Evolutionary conservation across 176 grass and related monocot genomes (phyloP).

Genomic region (Cenchrus purpureus): DNA sequence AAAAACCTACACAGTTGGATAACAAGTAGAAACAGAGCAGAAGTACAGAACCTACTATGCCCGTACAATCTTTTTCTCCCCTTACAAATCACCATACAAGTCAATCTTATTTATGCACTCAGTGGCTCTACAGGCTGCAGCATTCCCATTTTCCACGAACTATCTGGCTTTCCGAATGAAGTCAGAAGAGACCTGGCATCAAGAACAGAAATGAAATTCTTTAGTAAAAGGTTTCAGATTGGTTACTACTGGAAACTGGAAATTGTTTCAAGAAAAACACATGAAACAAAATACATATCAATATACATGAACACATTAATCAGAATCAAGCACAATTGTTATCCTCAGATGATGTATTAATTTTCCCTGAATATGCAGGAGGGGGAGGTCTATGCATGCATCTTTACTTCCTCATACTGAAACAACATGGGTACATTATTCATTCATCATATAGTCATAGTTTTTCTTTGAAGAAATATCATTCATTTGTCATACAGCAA

Average conservation of each 20-base stretch:
- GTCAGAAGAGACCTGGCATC: neutral
- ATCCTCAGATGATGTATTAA: neutral
- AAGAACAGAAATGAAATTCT: neutral
- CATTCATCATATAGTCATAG: neutral
- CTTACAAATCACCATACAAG: slow-evolving; percentile 10
- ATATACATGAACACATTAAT: neutral
- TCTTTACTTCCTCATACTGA: neutral
- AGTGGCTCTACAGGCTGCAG: slow-evolving; percentile 3
- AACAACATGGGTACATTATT: slow-evolving; percentile 9
- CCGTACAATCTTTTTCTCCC: neutral
- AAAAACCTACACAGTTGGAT: slow-evolving; percentile 2
- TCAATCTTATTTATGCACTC: neutral
- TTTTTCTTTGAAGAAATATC: slow-evolving; percentile 13
- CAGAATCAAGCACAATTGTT: neutral
- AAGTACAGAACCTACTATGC: slow-evolving; percentile 1
- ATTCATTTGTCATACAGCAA: neutral
- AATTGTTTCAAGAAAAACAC: neutral
- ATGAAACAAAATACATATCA: neutral
- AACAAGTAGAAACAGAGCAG: neutral
- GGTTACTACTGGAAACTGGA: neutral
- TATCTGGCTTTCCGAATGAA: neutral
- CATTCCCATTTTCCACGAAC: neutral
- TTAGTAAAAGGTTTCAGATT: slow-evolving; percentile 13
- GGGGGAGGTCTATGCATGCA: neutral
- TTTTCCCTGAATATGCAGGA: neutral